These are phyloP conservation scores for Botrytis cinerea DNA, from an alignment of 2,329 filamentous ascomycete genomes.

Conservation along the genomic window DNA sequence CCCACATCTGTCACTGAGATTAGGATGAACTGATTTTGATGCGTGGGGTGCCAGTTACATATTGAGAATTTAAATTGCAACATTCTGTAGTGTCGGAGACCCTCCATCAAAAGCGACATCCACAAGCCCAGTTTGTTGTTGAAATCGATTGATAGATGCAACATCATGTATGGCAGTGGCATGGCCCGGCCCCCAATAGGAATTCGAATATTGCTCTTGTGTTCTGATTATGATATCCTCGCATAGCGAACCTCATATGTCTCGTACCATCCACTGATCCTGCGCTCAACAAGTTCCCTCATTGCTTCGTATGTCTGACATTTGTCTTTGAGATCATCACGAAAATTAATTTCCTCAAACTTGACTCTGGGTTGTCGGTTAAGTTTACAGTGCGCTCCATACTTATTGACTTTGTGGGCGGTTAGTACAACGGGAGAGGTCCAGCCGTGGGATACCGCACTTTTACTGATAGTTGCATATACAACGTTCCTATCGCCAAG, in stretches of 20 bases:
- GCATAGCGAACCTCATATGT: conserved; percentile 19
- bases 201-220: not conserved
- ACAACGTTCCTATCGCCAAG: conserved; percentile 1
- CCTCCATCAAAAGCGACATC: not conserved
- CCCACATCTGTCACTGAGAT: not conserved
- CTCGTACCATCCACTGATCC: conserved; percentile 10
- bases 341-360: conserved; percentile 15
- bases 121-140: not conserved
- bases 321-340: conserved; percentile 4
- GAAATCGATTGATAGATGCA: not conserved
- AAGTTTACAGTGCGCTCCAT: conserved; percentile 15
- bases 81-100: not conserved
- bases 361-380: not conserved
- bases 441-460: not conserved
- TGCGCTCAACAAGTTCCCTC: conserved; percentile 17
- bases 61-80: not conserved
- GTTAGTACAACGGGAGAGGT: conserved; percentile 6
- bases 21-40: not conserved
- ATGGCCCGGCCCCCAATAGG: not conserved
- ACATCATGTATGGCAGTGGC: not conserved
- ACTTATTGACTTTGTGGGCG: conserved; percentile 17
- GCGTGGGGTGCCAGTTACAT: not conserved
- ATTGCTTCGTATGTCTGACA: conserved; percentile 13
- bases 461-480: conserved; percentile 7
- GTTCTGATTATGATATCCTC: not conserved